Evolutionary conservation across 768 basidiomycete species (phyloP).

Genomic region (Galerina marginata): DNA sequence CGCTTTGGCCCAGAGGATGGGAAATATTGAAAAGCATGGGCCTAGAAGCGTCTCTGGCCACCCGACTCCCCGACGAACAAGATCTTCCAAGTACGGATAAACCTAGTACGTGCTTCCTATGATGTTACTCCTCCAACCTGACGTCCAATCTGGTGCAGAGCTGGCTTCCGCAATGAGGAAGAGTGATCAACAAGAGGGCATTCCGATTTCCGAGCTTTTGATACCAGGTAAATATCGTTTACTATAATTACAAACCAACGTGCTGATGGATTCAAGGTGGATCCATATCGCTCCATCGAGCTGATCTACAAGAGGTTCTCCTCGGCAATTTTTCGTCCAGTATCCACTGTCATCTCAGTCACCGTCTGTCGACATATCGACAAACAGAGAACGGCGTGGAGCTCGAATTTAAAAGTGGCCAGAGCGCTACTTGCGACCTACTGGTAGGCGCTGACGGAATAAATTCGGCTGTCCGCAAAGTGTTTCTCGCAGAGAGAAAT

Average conservation of each 20-base stretch:
- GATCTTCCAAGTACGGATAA: not conserved
- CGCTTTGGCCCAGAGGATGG: constrained; percentile 45
- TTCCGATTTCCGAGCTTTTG: constrained; percentile 1
- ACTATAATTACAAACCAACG: constrained; percentile 26
- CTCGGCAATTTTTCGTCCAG: constrained; percentile 44
- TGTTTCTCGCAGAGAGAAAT: constrained; percentile 34
- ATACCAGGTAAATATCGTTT: constrained; percentile 17
- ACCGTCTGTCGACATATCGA: constrained; percentile 57
- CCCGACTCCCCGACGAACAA: constrained; percentile 11
- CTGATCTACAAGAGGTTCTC: constrained; percentile 55
- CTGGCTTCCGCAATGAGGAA: constrained; percentile 10
- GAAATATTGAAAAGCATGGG: constrained; percentile 45
- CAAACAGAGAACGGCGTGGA: constrained; percentile 46
- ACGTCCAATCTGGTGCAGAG: not conserved
- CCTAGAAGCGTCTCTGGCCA: constrained; percentile 25
- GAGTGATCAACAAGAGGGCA: constrained; percentile 12
- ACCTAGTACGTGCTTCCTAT: not conserved
- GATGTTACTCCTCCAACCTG: not conserved
- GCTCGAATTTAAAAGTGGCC: constrained; percentile 62
- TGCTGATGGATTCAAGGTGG: constrained; percentile 19
- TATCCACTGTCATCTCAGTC: constrained; percentile 24
- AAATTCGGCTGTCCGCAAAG: constrained; percentile 52
- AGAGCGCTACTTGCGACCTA: constrained; percentile 60
- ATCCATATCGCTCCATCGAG: constrained; percentile 44
- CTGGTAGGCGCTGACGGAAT: constrained; percentile 71